Base-by-base conservation (phyloP, 2,329 filamentous ascomycete species). In the Macrophomina tecta region DNA sequence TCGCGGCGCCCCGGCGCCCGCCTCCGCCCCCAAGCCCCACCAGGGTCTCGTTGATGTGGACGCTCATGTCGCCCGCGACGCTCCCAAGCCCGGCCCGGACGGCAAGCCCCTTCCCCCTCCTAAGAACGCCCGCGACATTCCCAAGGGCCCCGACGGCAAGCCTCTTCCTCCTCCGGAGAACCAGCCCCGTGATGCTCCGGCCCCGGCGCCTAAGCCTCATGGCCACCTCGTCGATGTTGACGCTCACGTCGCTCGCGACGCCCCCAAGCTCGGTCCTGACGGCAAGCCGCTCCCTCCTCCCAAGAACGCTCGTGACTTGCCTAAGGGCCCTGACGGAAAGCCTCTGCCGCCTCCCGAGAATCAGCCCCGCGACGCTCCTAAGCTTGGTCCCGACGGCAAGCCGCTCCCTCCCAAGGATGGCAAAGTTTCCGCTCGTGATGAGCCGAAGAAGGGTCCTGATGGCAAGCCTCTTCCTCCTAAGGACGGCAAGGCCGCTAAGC, bases 201-300 rank as follows among this genome's bases (percentile, higher is more conserved):
- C 30, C 49, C 49, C 42, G 42, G 42, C 12, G 5, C 28, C 52
- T 30, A 28, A 58, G 56, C 56, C 40, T 5, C 36, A 42, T 9
- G 23, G 56, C 56, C 36, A 23, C 42, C n/a, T 51, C 4, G 18
- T 49, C 45, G 45, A 42, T 9, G 60, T 38, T 4, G 16, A 52
- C 34, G 46, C 38, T 28, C 48, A 40, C 46, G 34, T 64, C 14
- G 60, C n/a, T 18, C 60, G 56, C 12, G 56, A 61, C 28, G 56
- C 56, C 5, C 56, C 56, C 36, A 38, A 38, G 36, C 7, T 38
- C 36, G 36, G 36, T 3, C 36, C 42, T 11, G 42, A 46, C 42
- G 42, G 42, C 42, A 46, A 46, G 42, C 23, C 23, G 23, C 23
- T 23, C 23, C 23, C 23, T 23, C 23, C 23, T 23, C 55, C 55